A percentile compares a stretch with the other conserved stretches of the same genome.
Conservation (phyloP, 2,329 filamentous ascomycete genomes). For the Paramyrothecium roridum region DNA sequence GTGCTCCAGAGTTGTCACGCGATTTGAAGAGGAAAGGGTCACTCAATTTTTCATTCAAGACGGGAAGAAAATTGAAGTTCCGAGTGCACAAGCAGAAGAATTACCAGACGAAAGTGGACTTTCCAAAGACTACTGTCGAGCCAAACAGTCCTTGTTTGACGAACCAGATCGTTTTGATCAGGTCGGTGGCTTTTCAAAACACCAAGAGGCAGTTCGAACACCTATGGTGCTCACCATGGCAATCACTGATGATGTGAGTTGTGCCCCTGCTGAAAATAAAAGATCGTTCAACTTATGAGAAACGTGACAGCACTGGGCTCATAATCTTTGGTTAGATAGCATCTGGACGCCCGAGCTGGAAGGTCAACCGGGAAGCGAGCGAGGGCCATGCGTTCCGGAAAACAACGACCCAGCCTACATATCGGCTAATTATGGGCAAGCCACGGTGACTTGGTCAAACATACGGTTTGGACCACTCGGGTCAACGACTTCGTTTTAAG, state of each 20-base stretch:
- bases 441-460: conserved; percentile 41
- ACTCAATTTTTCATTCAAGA: too few relatives aligned
- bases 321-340: conserved; percentile 72
- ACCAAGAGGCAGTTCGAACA: too few relatives aligned
- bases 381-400: conserved; percentile 6
- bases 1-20: too few relatives aligned
- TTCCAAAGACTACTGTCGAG: too few relatives aligned
- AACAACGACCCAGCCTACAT: conserved; percentile 11
- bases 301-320: conserved; percentile 43
- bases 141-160: conserved; percentile 19
- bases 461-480: conserved; percentile 43
- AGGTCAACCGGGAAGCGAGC: conserved; percentile 16
- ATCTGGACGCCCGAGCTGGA: conserved; percentile 43
- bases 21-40: conserved; percentile 33
- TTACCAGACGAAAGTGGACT: too few relatives aligned
- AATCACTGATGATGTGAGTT: neutral
- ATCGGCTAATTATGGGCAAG: conserved; percentile 11
- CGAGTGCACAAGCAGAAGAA: too few relatives aligned
- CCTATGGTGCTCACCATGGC: too few relatives aligned
- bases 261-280: conserved; percentile 8
- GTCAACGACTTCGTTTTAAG: too few relatives aligned
- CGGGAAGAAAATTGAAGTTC: too few relatives aligned
- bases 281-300: too few relatives aligned
- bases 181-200: too few relatives aligned
- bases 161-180: too few relatives aligned